Conservation (phyloP, 345 rosid species). For the Eucalyptus polybractea region DNA sequence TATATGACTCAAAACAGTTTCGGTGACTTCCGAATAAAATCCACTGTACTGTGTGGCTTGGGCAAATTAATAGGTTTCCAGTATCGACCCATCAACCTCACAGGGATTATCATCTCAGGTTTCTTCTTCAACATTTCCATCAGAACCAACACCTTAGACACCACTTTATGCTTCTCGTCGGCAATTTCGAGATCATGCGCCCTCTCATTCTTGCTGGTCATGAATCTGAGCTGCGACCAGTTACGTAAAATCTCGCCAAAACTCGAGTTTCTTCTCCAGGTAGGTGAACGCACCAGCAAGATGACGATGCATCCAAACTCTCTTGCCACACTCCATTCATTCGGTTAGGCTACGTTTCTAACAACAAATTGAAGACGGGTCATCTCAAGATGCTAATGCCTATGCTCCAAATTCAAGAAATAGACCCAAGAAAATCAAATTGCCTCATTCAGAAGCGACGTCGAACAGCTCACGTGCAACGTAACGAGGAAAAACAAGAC, state of each 20-base stretch:
- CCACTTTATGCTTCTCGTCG: slow-evolving; percentile 59
- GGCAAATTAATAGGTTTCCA: slow-evolving; percentile 33
- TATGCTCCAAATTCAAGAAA: background rate
- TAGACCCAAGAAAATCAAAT: background rate
- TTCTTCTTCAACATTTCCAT: slow-evolving; percentile 41
- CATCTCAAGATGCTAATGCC: background rate
- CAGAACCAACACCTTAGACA: slow-evolving; percentile 40
- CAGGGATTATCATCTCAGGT: background rate
- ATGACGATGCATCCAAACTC: background rate
- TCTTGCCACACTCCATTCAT: background rate
- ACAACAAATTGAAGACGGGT: background rate
- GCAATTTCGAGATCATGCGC: slow-evolving; percentile 58
- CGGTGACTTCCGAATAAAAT: slow-evolving; percentile 38
- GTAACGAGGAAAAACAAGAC: background rate
- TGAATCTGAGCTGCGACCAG: slow-evolving; percentile 17
- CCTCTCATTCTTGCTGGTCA: slow-evolving; percentile 68
- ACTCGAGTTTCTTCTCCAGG: background rate
- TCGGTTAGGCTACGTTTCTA: background rate
- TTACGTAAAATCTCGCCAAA: background rate
- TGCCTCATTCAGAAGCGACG: background rate
- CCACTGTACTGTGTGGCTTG: slow-evolving; percentile 43
- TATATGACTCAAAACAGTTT: slow-evolving; percentile 2
- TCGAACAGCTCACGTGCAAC: background rate
- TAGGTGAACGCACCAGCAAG: background rate
- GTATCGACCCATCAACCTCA: background rate